Conservation (phyloP, 352 stramenopile genomes). For the Halophytophthora polymorphica region DNA sequence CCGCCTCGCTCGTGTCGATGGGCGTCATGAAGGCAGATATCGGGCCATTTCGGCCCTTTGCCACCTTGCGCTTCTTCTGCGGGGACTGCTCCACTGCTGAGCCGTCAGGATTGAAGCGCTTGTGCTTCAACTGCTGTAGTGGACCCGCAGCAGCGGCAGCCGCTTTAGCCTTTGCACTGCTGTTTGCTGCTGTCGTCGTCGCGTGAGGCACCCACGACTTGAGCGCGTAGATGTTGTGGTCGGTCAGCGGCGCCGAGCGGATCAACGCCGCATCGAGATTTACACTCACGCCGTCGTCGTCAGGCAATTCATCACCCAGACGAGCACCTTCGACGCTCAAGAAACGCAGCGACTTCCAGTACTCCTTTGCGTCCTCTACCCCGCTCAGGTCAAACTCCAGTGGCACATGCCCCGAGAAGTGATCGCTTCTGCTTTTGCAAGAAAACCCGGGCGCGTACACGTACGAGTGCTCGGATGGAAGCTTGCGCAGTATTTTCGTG, state of each 20-base stretch:
- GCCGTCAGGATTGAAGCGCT: conserved; percentile 30
- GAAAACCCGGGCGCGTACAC: conserved; percentile 65
- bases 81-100: conserved; percentile 7
- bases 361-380: conserved; percentile 48
- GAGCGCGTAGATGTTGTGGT: conserved; percentile 65
- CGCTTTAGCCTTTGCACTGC: conserved; percentile 53
- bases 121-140: conserved; percentile 51
- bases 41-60: conserved; percentile 13
- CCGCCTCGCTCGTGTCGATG: conserved; percentile 27
- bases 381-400: conserved; percentile 46
- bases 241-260: conserved; percentile 47
- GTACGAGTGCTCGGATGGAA: conserved; percentile 55
- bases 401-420: conserved; percentile 52
- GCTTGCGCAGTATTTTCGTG: conserved; percentile 41
- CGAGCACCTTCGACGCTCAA: conserved; percentile 63
- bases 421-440: conserved; percentile 44
- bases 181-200: conserved; percentile 35
- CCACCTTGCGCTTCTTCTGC: conserved; percentile 30
- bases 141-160: conserved; percentile 33
- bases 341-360: conserved; percentile 73
- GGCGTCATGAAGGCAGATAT: conserved; percentile 24
- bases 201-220: conserved; percentile 66
- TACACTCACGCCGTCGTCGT: conserved; percentile 39
- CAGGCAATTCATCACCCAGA: conserved; percentile 34
- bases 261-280: conserved; percentile 58